Evolutionary conservation across 257 asterid genomes (phyloP).

Genomic region (Solanum medicagineum): DNA sequence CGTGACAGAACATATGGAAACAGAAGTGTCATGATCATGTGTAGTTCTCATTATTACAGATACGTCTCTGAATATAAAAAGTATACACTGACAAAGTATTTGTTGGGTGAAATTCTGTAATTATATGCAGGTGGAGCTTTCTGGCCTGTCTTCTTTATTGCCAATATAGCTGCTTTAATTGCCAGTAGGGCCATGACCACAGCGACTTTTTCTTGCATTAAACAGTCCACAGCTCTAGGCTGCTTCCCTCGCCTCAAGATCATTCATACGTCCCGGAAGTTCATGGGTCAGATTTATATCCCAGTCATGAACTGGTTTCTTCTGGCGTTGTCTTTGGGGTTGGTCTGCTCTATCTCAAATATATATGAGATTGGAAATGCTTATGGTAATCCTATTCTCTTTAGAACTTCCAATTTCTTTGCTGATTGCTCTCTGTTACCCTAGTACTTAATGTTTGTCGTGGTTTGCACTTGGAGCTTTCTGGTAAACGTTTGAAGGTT

Average conservation of each 20-base stretch:
- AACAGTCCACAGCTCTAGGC: constrained; percentile 91
- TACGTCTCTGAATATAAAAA: background rate
- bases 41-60: background rate
- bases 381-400: constrained; percentile 52
- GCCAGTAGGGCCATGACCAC: constrained; percentile 99
- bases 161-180: constrained; percentile 88
- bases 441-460: background rate
- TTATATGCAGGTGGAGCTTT: constrained; percentile 71
- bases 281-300: constrained; percentile 96
- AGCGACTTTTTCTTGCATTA: constrained; percentile 90
- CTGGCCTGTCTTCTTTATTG: constrained; percentile 93
- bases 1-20: background rate
- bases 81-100: background rate
- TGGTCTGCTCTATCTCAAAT: constrained; percentile 81
- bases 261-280: constrained; percentile 84
- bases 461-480: background rate
- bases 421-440: background rate
- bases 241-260: constrained; percentile 98
- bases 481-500: background rate
- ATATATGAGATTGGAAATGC: constrained; percentile 97
- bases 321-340: constrained; percentile 57
- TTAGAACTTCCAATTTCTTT: background rate
- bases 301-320: constrained; percentile 98
- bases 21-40: background rate
- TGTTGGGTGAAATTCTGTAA: constrained; percentile 5